These are phyloP conservation scores for Zopfia rhizophila DNA, from an alignment of 2,329 filamentous ascomycete genomes.

Conservation along the genomic window DNA sequence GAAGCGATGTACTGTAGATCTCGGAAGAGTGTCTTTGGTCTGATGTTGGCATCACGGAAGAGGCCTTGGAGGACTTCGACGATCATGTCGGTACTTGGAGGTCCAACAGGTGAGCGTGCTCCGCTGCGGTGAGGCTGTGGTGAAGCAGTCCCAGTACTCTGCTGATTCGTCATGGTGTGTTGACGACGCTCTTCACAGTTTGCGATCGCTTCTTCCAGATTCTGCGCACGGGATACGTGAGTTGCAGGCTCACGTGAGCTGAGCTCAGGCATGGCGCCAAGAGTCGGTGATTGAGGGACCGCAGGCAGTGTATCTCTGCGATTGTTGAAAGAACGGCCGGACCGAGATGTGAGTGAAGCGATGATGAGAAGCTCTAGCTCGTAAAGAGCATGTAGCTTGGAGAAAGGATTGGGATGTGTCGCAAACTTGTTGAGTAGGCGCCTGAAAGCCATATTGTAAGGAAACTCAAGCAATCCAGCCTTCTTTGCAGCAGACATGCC, in stretches of 20 bases:
- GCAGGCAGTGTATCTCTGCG: slow-evolving; percentile 53
- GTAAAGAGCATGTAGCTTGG: slow-evolving; percentile 83
- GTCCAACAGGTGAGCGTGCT: slow-evolving; percentile 49
- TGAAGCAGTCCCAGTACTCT: slow-evolving; percentile 47
- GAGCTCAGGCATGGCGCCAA: slow-evolving; percentile 56
- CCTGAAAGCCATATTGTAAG: slow-evolving; percentile 82
- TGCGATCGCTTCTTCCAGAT: slow-evolving; percentile 74
- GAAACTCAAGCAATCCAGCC: slow-evolving; percentile 69
- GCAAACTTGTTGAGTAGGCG: slow-evolving; percentile 86
- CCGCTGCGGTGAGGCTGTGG: slow-evolving; percentile 48
- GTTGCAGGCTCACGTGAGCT: slow-evolving; percentile 57
- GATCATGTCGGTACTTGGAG: slow-evolving; percentile 56
- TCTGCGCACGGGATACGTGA: slow-evolving; percentile 55
- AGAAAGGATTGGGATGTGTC: slow-evolving; percentile 86
- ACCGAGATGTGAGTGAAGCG: slow-evolving; percentile 73
- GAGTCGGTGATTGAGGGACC: slow-evolving; percentile 57
- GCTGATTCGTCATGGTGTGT: slow-evolving; percentile 60
- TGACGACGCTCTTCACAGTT: slow-evolving; percentile 75
- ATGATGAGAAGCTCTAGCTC: slow-evolving; percentile 86
- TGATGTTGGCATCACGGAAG: slow-evolving; percentile 56
- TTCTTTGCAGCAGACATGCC: slow-evolving; percentile 56
- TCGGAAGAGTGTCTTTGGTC: slow-evolving; percentile 60
- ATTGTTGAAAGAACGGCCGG: slow-evolving; percentile 56
- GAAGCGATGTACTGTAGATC: slow-evolving; percentile 68
- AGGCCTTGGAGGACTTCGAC: slow-evolving; percentile 56